Conservation (phyloP, 1,139 yeast genomes). For the Fermentozyma sake region DNA sequence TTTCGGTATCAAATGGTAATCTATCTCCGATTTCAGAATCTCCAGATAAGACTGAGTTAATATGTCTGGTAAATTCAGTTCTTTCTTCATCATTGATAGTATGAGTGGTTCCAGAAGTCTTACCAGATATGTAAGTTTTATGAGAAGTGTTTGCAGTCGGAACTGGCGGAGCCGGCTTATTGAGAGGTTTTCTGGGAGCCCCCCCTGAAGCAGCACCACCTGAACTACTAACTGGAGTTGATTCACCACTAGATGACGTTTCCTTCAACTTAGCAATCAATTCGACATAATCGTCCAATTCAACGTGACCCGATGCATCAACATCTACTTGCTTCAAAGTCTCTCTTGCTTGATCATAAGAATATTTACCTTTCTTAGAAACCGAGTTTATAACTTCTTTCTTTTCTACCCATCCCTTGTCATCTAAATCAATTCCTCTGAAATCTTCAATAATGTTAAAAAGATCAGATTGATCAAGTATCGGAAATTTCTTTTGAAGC, state of each 20-base stretch:
- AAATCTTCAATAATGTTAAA: slow-evolving; percentile 77
- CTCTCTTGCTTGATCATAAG: slow-evolving; percentile 92
- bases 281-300: slow-evolving; percentile 92
- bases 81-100: slow-evolving; percentile 97
- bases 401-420: slow-evolving; percentile 94
- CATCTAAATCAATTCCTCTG: slow-evolving; percentile 78
- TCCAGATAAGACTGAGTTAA: slow-evolving; percentile 87
- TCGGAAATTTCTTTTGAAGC: slow-evolving; percentile 78
- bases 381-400: slow-evolving; percentile 83
- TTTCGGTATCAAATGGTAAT: slow-evolving; percentile 89
- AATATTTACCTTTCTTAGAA: slow-evolving; percentile 70
- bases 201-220: slow-evolving; percentile 18
- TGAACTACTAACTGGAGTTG: slow-evolving; percentile 12
- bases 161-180: slow-evolving; percentile 24
- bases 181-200: slow-evolving; percentile 12
- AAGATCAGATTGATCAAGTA: slow-evolving; percentile 78
- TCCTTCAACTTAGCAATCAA: slow-evolving; percentile 69
- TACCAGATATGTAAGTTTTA: slow-evolving; percentile 75
- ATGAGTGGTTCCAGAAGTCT: slow-evolving; percentile 90
- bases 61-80: slow-evolving; percentile 91
- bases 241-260: slow-evolving; percentile 4
- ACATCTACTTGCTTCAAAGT: slow-evolving; percentile 86
- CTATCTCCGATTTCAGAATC: slow-evolving; percentile 82
- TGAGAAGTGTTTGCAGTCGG: slow-evolving; percentile 51
- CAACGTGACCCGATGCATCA: slow-evolving; percentile 96